A percentile compares a stretch with the other conserved stretches of the same genome.
Evolutionary conservation across 805 yeast genomes (phyloP).

Genomic region (Candida namnaoensis): DNA sequence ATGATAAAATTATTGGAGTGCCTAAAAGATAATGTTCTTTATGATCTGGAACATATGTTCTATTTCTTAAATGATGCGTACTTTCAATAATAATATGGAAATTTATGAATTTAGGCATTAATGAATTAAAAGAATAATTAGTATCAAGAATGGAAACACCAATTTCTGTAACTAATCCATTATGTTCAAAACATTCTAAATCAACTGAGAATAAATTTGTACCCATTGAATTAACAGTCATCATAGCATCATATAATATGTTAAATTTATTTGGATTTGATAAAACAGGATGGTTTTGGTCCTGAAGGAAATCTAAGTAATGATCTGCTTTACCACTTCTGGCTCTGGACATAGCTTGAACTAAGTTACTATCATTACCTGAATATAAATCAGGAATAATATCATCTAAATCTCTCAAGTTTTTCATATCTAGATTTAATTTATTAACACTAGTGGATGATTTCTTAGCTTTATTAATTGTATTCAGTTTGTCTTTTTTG

Average conservation of each 20-base stretch:
- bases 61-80: slow-evolving; percentile 32
- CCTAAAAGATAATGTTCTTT: slow-evolving; percentile 43
- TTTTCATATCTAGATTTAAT: too few species aligned
- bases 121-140: slow-evolving; percentile 27
- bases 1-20: slow-evolving; percentile 31
- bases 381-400: too few species aligned
- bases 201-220: slow-evolving; percentile 33
- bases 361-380: too few species aligned
- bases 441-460: too few species aligned
- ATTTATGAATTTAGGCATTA: slow-evolving; percentile 31
- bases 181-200: slow-evolving; percentile 46
- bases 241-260: slow-evolving; percentile 3
- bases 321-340: too few species aligned
- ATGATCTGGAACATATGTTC: slow-evolving; percentile 46
- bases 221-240: slow-evolving; percentile 4
- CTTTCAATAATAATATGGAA: slow-evolving; percentile 39
- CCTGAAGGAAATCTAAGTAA: too few species aligned
- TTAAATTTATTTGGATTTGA: slow-evolving; percentile 1
- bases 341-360: too few species aligned
- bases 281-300: slow-evolving; percentile 8
- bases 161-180: slow-evolving; percentile 41
- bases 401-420: too few species aligned
- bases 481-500: too few species aligned
- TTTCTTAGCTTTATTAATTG: too few species aligned
- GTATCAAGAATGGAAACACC: slow-evolving; percentile 55